Evolutionary conservation across 805 yeast genomes (phyloP), one percentile per base, ranked within the genome.

Genomic region (Starmerella sp.): DNA sequence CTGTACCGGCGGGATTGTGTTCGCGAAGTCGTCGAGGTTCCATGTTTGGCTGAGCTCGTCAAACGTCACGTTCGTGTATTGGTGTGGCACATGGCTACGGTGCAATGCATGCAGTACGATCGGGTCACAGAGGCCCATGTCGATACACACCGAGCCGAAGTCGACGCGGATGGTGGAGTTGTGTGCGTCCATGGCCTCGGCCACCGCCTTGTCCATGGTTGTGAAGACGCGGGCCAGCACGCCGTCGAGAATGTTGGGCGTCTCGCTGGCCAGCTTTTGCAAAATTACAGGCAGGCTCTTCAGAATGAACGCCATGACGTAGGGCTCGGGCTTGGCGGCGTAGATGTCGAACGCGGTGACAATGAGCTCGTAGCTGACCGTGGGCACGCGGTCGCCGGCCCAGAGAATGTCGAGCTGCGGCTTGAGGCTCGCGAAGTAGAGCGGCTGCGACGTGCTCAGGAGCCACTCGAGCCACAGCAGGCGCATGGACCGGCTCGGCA

Each of bases 221-320:
- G 65, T 57, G 37, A 63, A 52, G 10, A 63, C 55, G 9, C 66
- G 46, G 0, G 59, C 54, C 6, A 63, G 38, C 56, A 69, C 67
- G 6, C 69, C 63, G 31, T 75, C 77, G n/a, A 74, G 64, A 7
- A 60, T 54, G 4, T 72, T 58, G 0, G 61, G 56, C 34, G 65
- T 63, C 43, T 63, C 65, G 39, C 69, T 53, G 22, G 64, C 60
- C 22, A 72, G 62, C 13, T 69, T 67, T 45, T 66, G 61, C 15
- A 79, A 67, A 1, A 78, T 57, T 4, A 75, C 60, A 2, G 84
- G 83, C 5, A 79, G 63, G 41, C 73, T 71, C 56, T 75, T 76
- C 4, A 70, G 62, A 9, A 79, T 66, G 56, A 77, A 78, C 1
- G 73, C 51, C 45, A 11, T 28, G 13, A 54, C 54, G 17, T 32